Evolutionary conservation across 2,329 filamentous ascomycete species (phyloP).

Genomic region (Fusarium beomiforme): DNA sequence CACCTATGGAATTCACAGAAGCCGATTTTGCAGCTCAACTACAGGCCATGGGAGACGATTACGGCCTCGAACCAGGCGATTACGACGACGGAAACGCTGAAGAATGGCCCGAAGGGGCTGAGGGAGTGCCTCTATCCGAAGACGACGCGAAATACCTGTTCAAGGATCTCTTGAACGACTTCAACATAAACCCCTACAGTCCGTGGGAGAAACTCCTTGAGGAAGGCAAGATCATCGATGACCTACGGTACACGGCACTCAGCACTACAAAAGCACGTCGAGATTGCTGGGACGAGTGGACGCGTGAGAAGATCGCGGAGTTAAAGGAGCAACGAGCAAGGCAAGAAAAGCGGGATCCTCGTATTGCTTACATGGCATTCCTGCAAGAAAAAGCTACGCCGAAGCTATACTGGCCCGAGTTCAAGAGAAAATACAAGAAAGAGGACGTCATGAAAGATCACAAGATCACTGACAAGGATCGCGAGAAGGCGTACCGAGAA

Average conservation of each 20-base stretch:
- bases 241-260: constrained; percentile 86
- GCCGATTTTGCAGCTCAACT: constrained; percentile 95
- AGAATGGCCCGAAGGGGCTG: constrained; percentile 75
- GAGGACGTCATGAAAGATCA: constrained; percentile 82
- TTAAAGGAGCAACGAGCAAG: constrained; percentile 77
- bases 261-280: constrained; percentile 82
- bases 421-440: constrained; percentile 88
- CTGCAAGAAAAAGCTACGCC: constrained; percentile 84
- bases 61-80: constrained; percentile 79
- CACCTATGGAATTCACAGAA: constrained; percentile 84
- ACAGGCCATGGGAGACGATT: constrained; percentile 87
- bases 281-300: constrained; percentile 88
- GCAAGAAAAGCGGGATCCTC: constrained; percentile 84
- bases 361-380: constrained; percentile 83
- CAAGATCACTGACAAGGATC: constrained; percentile 76
- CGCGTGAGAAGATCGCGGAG: constrained; percentile 76
- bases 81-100: constrained; percentile 73
- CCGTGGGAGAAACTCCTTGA: constrained; percentile 93
- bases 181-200: constrained; percentile 83
- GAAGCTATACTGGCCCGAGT: constrained; percentile 97
- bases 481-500: constrained; percentile 83
- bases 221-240: constrained; percentile 82
- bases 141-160: constrained; percentile 83
- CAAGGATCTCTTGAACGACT: constrained; percentile 86
- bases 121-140: constrained; percentile 75